A percentile compares a stretch with the other conserved stretches of the same genome.
Evolutionary conservation across 345 rosid species (phyloP).

Genomic region (Eutrema yunnanense): DNA sequence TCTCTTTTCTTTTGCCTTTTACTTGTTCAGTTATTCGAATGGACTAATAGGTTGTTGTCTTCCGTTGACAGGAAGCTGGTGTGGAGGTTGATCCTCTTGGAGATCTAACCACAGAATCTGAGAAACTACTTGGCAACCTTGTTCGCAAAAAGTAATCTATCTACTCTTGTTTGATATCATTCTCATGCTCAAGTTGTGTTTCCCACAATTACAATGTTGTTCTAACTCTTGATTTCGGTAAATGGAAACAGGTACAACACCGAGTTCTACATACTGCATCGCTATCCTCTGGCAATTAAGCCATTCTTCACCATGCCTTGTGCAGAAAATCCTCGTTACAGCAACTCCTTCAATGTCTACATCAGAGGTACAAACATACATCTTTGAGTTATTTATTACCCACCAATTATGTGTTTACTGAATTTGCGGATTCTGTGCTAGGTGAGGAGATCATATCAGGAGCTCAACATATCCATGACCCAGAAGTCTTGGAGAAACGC

Average conservation of each 20-base stretch:
- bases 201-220: no score
- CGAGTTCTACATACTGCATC: constrained; percentile 77
- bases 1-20: background rate
- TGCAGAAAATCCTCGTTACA: constrained; percentile 60
- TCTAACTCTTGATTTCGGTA: no score
- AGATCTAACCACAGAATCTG: constrained; percentile 80
- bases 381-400: background rate
- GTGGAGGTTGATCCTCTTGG: constrained; percentile 84
- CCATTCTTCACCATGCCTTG: constrained; percentile 99
- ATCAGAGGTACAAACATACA: constrained; percentile 85
- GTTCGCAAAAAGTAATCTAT: no score
- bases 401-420: background rate
- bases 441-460: constrained; percentile 98
- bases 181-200: no score
- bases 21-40: background rate
- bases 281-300: constrained; percentile 75
- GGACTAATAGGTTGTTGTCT: background rate
- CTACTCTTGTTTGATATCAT: no score
- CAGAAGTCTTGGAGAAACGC: constrained; percentile 64
- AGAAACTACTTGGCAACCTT: constrained; percentile 84
- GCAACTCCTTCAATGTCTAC: constrained; percentile 91
- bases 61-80: constrained; percentile 77
- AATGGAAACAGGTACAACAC: constrained; percentile 87
- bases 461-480: constrained; percentile 85
- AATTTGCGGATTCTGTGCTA: constrained; percentile 11